Percentiles rank a stretch among this genome's conserved stretches.
These are phyloP conservation scores for Phytophthora palmivora DNA, from an alignment of 352 stramenopile genomes.

Conservation along the genomic window DNA sequence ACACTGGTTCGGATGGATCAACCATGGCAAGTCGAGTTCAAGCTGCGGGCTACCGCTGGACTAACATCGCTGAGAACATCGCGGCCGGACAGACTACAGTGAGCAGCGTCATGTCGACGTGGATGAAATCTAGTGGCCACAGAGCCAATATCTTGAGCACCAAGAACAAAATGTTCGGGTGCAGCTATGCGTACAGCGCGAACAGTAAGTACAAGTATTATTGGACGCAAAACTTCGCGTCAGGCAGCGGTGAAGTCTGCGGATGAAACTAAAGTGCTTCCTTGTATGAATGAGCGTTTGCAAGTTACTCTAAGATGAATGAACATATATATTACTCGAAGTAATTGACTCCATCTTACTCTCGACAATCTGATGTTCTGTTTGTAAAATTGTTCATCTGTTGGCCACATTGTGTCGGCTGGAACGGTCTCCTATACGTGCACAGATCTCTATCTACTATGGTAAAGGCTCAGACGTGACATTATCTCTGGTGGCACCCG, in stretches of 20 bases:
- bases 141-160: slow-evolving; percentile 51
- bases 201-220: slow-evolving; percentile 55
- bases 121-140: slow-evolving; percentile 61
- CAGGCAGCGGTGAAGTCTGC: slow-evolving; percentile 30
- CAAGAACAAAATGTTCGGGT: slow-evolving; percentile 39
- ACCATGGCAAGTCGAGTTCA: slow-evolving; percentile 47
- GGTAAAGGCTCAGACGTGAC: neutral
- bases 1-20: slow-evolving; percentile 53
- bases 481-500: neutral
- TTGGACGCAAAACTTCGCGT: slow-evolving; percentile 63
- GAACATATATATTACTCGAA: no score
- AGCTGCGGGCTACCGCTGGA: slow-evolving; percentile 45
- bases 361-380: neutral
- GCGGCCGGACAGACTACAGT: slow-evolving; percentile 54
- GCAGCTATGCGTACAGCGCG: slow-evolving; percentile 37
- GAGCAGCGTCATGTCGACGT: slow-evolving; percentile 46
- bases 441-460: slow-evolving; percentile 2
- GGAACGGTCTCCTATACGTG: slow-evolving; percentile 9
- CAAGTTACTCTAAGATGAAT: slow-evolving; percentile 4
- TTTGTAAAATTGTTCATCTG: neutral
- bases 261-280: slow-evolving; percentile 6
- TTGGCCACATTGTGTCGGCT: neutral
- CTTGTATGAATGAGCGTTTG: slow-evolving; percentile 15
- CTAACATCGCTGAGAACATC: slow-evolving; percentile 56
- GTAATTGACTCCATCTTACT: slow-evolving; percentile 2